Base-by-base conservation (phyloP, 148 eudicot species). In the Rheum nobile region DNA sequence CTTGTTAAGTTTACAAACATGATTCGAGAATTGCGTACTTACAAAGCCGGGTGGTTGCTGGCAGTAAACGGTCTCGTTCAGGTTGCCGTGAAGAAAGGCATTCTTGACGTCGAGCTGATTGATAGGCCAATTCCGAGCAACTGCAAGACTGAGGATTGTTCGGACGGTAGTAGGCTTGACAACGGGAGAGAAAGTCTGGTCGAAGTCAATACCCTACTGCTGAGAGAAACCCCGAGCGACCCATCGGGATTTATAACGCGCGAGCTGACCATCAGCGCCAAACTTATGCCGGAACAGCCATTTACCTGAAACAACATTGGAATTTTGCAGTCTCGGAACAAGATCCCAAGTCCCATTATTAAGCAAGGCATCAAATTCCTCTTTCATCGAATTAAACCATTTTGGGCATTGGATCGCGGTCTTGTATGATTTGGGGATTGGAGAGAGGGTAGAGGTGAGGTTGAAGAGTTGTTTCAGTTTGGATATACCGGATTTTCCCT, bases 291-390 rank as follows among this genome's bases (percentile, higher is more conserved):
- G 19, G 6, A 14, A 72, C 1, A 72, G 10, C 75, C 75, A 72
- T 22, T 72, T 72, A 0, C 63, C 61, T 2, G 10, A 42, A 0
- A 72, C 63, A 6, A 72, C 38, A 50, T 72, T 72, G 2, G 61
- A 1, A 24, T 28, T 7, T 3, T 3, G 41, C 3, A 55, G 75
- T 46, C 31, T 22, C 14, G 75, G 37, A 4, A 72, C 59, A 46
- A 72, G 75, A 50, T 47, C 75, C 75, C 61, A 72, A 16, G 38
- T 72, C 3, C 37, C 19, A 4, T 72, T 72, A 41, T 47, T 47
- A 10, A 46, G 17, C 17, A 46, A 28, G 4, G 75, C 37, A 50
- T 24, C 24, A 42, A 38, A 72, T 28, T 48, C 59, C 0, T 72
- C 39, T 28, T 24, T 22, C 75, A 72, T 72, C 24, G 37, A 8